phyloP scores from a whole-genome alignment of 176 grass and related monocot genomes.

The barley (Hordeum vulgare) region DNA sequence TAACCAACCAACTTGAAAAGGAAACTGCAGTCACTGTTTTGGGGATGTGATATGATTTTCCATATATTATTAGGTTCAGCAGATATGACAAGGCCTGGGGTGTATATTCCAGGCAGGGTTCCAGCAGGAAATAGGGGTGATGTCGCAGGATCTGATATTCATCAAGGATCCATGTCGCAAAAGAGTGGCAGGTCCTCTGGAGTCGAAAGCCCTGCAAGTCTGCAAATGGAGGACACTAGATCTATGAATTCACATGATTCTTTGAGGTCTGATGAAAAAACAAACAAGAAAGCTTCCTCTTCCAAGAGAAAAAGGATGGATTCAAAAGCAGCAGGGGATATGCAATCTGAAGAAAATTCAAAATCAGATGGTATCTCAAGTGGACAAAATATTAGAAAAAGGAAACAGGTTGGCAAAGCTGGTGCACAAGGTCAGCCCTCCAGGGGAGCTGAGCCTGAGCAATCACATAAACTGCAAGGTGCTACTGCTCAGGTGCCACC shows the following conservation, averaged over 20 bases:
- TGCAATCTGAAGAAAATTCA: conserved; percentile 62
- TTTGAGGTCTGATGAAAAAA: conserved; percentile 83
- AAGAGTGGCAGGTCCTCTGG: conserved; percentile 65
- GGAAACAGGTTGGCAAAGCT: conserved; percentile 57
- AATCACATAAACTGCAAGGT: conserved; percentile 48
- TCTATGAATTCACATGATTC: conserved; percentile 91
- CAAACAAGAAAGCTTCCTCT: conserved; percentile 61
- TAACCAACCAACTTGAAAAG: conserved; percentile 29
- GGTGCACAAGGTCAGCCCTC: conserved; percentile 41
- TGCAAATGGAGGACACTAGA: conserved; percentile 81
- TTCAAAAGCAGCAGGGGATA: conserved; percentile 49
- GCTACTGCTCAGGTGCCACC: conserved; percentile 37
- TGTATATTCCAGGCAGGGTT: conserved; percentile 31
- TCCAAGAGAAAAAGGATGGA: conserved; percentile 89
- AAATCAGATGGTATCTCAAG: conserved; percentile 61
- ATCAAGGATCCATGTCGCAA: conserved; percentile 69
- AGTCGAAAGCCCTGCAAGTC: conserved; percentile 61
- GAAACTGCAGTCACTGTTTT: conserved; percentile 21
- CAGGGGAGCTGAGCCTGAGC: conserved; percentile 50
- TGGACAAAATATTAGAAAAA: conserved; percentile 63
- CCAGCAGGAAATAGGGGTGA: conserved; percentile 46
- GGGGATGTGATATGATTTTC: conserved; percentile 10
- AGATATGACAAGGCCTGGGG: conserved; percentile 49
- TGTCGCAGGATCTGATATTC: conserved; percentile 42
- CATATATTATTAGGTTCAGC: conserved; percentile 30